Evolutionary conservation across 1,284 basidiomycete species (phyloP), one percentile per base, ranked within the genome.

Genomic region (Phellopilus nigrolimitatus): DNA sequence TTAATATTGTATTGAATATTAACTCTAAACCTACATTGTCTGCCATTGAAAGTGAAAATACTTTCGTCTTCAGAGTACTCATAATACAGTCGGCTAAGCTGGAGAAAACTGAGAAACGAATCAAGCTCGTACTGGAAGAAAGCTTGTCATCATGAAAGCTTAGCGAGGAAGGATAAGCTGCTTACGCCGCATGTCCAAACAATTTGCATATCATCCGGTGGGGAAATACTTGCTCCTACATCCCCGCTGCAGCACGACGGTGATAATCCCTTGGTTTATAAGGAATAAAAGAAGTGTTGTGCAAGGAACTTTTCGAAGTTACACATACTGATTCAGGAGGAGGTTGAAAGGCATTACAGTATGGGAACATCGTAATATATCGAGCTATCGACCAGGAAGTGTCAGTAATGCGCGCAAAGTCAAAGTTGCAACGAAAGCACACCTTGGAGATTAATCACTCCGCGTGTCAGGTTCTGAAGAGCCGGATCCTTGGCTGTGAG

Each of bases 291-390:
- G 17, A 39, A 39, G 2, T 33, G 10, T 33, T 7, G 3, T n/a
- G 6, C n/a, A n/a, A 33, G n/a, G 3, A n/a, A 33, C 10, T 3
- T 12, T 33, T n/a, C 10, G n/a, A n/a, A 33, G n/a, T 12, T 33
- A 13, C 10, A 9, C 10, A 13, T 9, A 59, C 59, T 17, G 57
- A 58, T 36, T 59, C 58, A 3, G 55, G 47, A 7, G 60, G 60
- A 40, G 61, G 61, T 40, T 63, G 61, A 54, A 63, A 63, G 3
- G 61, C 59, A 15, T 61, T 61, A 37, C 61, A 63, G 45, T 63
- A 63, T 6, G 61, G 61, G 45, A 59, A 62, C 39, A 58, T 48
- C 10, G 53, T 46, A 40, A 62, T 60, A 42, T 61, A 62, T n/a
- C 60, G 53, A 25, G 61, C 60, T 30, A 15, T 9, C 19, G 31